Base-by-base conservation (phyloP, 331 rosid genomes). In the Arachis monticola region DNA sequence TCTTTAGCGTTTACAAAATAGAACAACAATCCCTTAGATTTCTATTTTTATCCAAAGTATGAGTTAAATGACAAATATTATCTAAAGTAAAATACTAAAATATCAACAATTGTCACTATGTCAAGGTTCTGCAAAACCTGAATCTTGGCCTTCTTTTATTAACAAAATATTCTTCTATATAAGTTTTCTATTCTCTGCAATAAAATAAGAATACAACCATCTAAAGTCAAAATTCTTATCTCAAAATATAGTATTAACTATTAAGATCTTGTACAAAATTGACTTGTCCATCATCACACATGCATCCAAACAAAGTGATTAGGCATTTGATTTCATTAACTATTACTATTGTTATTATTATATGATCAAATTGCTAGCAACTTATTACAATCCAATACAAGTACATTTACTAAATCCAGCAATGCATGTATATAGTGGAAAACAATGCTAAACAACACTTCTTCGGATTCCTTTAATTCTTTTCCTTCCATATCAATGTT, bases 221-320 rank as follows among this genome's bases (percentile, higher is more conserved):
- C 38, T 56, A 53, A 73, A 53, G 82, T 82, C 70, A 52, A 82
- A 46, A 61, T 56, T 52, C 38, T 61, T 60, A 59, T 35, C 69
- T n/a, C 61, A 7, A 56, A 17, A 60, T 4, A 32, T n/a, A 46
- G 38, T 35, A 35, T 35, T 35, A 35, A n/a, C n/a, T 31, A 59
- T 35, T 3, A 67, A 5, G 14, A 45, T 70, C 38, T 44, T 11
- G n/a, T 41, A 64, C 17, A 76, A 74, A 68, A 42, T 67, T 74
- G 80, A 60, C 61, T 80, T 68, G 46, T 62, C 55, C 56, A 62
- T 10, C 76, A 12, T 14, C 84, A 69, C 42, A 14, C 73, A 53
- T 32, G 12, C 69, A 55, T 42, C 65, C 64, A 75, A 69, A 68
- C 44, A 67, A 35, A 9, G 13, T 61, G 40, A 53, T 47, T 13